phyloP scores from a whole-genome alignment of 2,329 filamentous ascomycete genomes.

The Fonsecaea pedrosoi region DNA sequence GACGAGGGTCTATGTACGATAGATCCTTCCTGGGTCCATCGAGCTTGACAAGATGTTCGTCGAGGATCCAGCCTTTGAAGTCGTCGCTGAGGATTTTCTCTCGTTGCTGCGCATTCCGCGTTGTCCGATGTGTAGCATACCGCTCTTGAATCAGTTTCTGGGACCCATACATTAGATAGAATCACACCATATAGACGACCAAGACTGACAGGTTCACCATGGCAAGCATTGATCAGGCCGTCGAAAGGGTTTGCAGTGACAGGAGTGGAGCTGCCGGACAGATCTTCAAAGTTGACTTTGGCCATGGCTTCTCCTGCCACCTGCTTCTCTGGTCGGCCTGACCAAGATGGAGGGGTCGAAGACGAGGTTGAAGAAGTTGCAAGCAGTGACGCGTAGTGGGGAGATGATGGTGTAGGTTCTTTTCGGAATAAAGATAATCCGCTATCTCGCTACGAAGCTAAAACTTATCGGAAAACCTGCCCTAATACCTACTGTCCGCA shows the following conservation, averaged over 20 bases:
- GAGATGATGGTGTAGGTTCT: neutral
- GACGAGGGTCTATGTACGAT: constrained; percentile 74
- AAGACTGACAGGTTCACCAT: constrained; percentile 66
- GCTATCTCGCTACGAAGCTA: neutral
- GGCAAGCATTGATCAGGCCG: constrained; percentile 71
- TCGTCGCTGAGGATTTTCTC: constrained; percentile 69
- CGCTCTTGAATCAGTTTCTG: constrained; percentile 72
- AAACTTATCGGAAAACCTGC: constrained; percentile 20
- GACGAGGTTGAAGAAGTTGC: neutral
- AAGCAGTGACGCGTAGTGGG: constrained; percentile 5
- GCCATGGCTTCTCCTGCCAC: constrained; percentile 38
- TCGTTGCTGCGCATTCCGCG: constrained; percentile 77
- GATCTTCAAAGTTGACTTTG: constrained; percentile 45
- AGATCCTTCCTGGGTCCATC: constrained; percentile 69
- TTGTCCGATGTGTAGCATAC: constrained; percentile 76
- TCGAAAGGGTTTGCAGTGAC: constrained; percentile 74
- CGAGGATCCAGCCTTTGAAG: constrained; percentile 75
- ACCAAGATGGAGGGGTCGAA: constrained; percentile 14
- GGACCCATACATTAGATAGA: constrained; percentile 17
- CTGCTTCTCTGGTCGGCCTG: constrained; percentile 8
- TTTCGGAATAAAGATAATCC: neutral
- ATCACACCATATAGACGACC: constrained; percentile 24
- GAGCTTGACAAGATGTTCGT: constrained; percentile 75
- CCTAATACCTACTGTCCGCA: constrained; percentile 3
- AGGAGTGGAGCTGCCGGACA: constrained; percentile 45